These are phyloP conservation scores for Parietaria judaica DNA, from an alignment of 306 rosid species.

Conservation along the genomic window DNA sequence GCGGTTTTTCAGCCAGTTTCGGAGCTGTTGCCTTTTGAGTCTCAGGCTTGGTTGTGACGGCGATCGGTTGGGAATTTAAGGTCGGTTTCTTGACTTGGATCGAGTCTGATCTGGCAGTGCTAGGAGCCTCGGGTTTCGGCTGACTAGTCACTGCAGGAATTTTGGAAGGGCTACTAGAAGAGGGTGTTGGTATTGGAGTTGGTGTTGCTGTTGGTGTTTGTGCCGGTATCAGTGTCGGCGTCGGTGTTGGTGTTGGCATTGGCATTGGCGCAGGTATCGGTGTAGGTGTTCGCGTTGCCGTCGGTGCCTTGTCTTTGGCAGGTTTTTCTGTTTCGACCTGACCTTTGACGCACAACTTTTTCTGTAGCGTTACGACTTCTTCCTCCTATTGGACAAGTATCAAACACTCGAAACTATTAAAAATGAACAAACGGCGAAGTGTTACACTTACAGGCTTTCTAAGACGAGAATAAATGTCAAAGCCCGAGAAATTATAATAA, in stretches of 20 bases:
- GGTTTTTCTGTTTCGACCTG: slow-evolving; percentile 44
- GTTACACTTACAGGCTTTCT: too few relatives aligned
- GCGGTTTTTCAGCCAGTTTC: slow-evolving; percentile 46
- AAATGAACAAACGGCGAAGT: background rate
- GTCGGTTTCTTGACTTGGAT: slow-evolving; percentile 37
- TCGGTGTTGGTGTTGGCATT: background rate
- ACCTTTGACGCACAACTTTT: slow-evolving; percentile 45
- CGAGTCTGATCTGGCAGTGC: slow-evolving; percentile 31
- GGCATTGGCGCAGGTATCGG: background rate
- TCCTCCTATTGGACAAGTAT: slow-evolving; percentile 48
- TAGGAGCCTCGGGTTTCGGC: slow-evolving; percentile 38
- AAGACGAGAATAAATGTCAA: too few relatives aligned
- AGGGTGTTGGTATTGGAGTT: slow-evolving; percentile 35
- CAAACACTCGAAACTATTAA: slow-evolving; percentile 14
- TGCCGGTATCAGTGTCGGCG: background rate
- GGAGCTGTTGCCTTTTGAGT: slow-evolving; percentile 40
- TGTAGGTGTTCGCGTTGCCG: background rate
- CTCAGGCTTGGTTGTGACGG: slow-evolving; percentile 47
- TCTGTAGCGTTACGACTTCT: slow-evolving; percentile 40
- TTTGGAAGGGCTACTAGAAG: slow-evolving; percentile 46
- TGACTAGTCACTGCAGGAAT: slow-evolving; percentile 27
- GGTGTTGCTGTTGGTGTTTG: background rate
- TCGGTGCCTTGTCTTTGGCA: slow-evolving; percentile 42
- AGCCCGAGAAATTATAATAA: too few relatives aligned
- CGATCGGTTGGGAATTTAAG: slow-evolving; percentile 28